Percentiles rank a stretch among this genome's conserved stretches.
These are phyloP conservation scores for Lolium perenne DNA, from an alignment of 176 grass and related monocot species.

Conservation along the genomic window DNA sequence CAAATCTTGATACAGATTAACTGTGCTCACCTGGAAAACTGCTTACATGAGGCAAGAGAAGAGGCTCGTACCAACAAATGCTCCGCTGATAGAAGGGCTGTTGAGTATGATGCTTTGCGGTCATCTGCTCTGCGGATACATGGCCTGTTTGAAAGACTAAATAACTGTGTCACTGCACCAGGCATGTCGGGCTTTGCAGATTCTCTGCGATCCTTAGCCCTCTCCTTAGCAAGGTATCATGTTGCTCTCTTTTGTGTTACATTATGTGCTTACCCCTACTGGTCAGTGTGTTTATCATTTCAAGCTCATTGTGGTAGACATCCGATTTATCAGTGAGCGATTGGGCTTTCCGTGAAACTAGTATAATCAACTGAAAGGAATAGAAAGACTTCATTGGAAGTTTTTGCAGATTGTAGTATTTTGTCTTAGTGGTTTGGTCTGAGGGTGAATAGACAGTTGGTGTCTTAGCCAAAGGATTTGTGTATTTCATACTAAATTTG, in stretches of 20 bases:
- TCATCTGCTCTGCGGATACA: slow-evolving; percentile 83
- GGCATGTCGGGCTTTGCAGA: slow-evolving; percentile 68
- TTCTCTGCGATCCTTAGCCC: slow-evolving; percentile 78
- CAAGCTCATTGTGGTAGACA: background rate
- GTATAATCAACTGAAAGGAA: background rate
- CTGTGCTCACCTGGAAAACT: slow-evolving; percentile 93
- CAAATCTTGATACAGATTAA: slow-evolving; percentile 70
- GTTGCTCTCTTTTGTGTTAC: background rate
- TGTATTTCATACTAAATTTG: slow-evolving; percentile 7
- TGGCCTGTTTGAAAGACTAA: slow-evolving; percentile 84
- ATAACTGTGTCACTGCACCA: slow-evolving; percentile 65
- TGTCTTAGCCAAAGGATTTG: slow-evolving; percentile 2
- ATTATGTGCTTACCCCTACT: background rate
- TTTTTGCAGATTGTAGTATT: background rate
- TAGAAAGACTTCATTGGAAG: slow-evolving; percentile 8
- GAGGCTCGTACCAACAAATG: slow-evolving; percentile 91
- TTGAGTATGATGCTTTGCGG: slow-evolving; percentile 82
- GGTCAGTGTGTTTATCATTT: background rate
- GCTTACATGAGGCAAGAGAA: slow-evolving; percentile 92
- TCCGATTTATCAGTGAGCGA: background rate
- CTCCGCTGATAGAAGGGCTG: slow-evolving; percentile 93
- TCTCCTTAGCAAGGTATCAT: slow-evolving; percentile 78
- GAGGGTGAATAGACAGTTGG: background rate
- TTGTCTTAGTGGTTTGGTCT: background rate
- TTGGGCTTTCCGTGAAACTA: background rate